Conservation (phyloP, 164 flowering plant genomes). For the Kalanchoe fedtschenkoi region DNA sequence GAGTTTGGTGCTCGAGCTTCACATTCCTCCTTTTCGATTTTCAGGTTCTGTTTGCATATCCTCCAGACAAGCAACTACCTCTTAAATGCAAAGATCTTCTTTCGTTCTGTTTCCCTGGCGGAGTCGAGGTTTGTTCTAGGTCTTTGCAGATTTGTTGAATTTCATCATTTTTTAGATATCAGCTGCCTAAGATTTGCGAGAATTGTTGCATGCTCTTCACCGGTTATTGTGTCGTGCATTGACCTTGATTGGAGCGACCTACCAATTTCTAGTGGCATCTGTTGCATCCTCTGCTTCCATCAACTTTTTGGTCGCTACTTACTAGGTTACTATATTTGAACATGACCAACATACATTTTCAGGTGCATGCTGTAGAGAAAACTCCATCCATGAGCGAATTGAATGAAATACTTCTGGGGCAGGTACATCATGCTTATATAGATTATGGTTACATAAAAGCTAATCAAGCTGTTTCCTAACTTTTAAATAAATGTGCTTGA, state of each 20-base stretch:
- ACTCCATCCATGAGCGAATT: conserved; percentile 99
- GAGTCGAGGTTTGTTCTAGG: conserved; percentile 86
- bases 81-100: conserved; percentile 87
- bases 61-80: conserved; percentile 89
- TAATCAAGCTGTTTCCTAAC: neutral
- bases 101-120: conserved; percentile 97
- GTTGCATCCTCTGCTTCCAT: neutral
- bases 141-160: neutral
- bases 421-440: conserved; percentile 43
- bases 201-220: neutral
- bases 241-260: neutral
- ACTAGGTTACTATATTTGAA: neutral
- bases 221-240: neutral
- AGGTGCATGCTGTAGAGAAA: conserved; percentile 90
- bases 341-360: conserved; percentile 12
- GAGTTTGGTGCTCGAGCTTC: neutral
- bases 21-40: conserved; percentile 11
- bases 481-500: neutral
- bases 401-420: conserved; percentile 89
- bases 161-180: neutral
- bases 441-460: neutral
- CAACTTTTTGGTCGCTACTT: neutral
- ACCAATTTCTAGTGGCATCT: neutral
- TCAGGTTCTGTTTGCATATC: conserved; percentile 93
- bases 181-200: neutral